Evolutionary conservation across 768 basidiomycete species (phyloP), one percentile per base, ranked within the genome.

Genomic region (Tremella mesenterica): DNA sequence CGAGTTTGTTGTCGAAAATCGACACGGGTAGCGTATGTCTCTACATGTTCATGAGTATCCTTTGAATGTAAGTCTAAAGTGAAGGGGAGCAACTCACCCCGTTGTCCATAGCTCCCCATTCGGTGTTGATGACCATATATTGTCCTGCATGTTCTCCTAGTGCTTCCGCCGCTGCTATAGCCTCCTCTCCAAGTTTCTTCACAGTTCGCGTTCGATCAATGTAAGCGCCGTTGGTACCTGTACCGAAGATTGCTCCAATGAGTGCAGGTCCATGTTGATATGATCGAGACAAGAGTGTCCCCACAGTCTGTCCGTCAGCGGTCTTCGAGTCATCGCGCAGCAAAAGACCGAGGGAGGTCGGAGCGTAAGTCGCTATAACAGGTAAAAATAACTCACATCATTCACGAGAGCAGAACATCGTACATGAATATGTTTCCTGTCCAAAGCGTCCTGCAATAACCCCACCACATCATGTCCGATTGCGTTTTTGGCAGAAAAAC

Each of bases 91-190:
- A 33, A 74, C 82, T 62, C 70, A 89, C 90, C 46, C 83, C 80
- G 74, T 95, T 97, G 74, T 99, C 88, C 75, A 97, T 95, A 23
- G 83, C 95, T 57, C 95, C 95, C 95, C 93, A 97, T 76, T 97
- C 95, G 6, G 88, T 88, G 75, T 99, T 99, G 52, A 97, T 82
- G 51, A 96, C 81, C 95, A 99, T 99, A 59, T 80, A 75, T 18
- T 73, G 62, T 41, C 73, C 70, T n/a, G 67, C 74, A 31, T 67
- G 63, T 28, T 80, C 77, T 8, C 78, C 75, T 9, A 77, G 58
- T 50, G 59, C 54, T 54, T 62, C 59, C 28, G 60, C 63, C 52
- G 65, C 62, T 47, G 51, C 46, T 54, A 75, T 81, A 23, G 81
- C 76, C 38, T 75, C 78, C 51, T 86, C 82, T 16, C 80, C 81